phyloP scores from a whole-genome alignment of 2,329 filamentous ascomycete species.

The Drechslerella stenobrocha region DNA sequence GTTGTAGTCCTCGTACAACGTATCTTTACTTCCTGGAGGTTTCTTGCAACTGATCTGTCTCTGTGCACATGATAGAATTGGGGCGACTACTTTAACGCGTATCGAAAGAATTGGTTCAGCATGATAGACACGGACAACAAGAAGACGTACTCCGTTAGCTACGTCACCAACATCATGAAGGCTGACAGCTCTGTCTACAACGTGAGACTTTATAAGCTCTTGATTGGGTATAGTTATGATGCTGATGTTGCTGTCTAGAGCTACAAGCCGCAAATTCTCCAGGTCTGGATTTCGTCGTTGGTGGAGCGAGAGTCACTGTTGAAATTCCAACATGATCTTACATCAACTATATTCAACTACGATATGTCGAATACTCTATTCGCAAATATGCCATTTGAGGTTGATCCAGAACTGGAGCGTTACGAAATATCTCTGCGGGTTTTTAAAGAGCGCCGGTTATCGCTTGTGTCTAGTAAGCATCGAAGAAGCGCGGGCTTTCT shows the following conservation, averaged over 20 bases:
- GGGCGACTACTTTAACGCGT: constrained; percentile 63
- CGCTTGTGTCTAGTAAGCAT: constrained; percentile 60
- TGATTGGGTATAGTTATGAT: background rate
- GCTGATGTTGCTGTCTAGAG: background rate
- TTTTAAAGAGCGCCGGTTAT: constrained; percentile 62
- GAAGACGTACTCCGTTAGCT: constrained; percentile 59
- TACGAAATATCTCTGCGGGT: constrained; percentile 61
- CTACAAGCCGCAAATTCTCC: constrained; percentile 55
- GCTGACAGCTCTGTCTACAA: constrained; percentile 41
- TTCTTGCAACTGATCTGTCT: no score
- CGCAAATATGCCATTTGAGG: constrained; percentile 63
- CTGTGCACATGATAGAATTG: constrained; percentile 58
- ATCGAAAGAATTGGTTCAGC: constrained; percentile 59
- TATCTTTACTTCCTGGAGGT: no score
- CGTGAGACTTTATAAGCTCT: background rate
- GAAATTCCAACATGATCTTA: constrained; percentile 65
- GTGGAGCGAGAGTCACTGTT: constrained; percentile 65
- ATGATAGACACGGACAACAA: constrained; percentile 59
- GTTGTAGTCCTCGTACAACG: no score
- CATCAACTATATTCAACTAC: constrained; percentile 61
- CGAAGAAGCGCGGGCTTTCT: background rate
- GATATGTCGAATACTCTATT: constrained; percentile 59
- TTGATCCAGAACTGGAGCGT: constrained; percentile 54
- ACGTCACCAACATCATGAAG: constrained; percentile 58
- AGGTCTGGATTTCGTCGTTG: constrained; percentile 62